Base-by-base conservation (phyloP, 164 flowering plant genomes). In the Nymphaea colorata region DNA sequence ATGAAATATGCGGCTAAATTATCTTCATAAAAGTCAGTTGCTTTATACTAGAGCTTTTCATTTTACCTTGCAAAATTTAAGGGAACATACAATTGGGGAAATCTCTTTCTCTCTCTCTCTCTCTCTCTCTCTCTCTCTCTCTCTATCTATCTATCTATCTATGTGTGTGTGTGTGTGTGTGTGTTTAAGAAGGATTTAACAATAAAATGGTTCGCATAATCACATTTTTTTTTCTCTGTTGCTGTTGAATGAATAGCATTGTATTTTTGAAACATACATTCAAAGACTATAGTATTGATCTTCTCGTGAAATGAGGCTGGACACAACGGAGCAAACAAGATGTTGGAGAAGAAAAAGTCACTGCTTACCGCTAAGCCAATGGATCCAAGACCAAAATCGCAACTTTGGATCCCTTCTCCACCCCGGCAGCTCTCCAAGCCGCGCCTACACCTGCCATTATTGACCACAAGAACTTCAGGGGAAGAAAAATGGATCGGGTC, bases 311-410 rank as follows among this genome's bases (percentile, higher is more conserved):
- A 47, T 47, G 55, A 47, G 6, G 11, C 55, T 6, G 12, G 55
- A 3, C 55, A 47, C 11, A 12, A 47, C 7, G 55, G 55, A 47
- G 11, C 55, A 47, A 47, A 47, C 55, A 6, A 47, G 11, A 47
- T 6, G 12, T 2, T 47, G 7, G 55, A 45, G 53, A 45, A 47
- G 11, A 12, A 47, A 47, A 7, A 6, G 7, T 47, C 6, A 10
- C 2, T 5, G 15, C 63, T 71, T 77, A 88, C 94, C 73, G 91
- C 91, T 41, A 88, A 79, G 45, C 94, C 94, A 14, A 86, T 77
- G 5, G 86, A 73, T 43, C 94, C 91, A 0, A 88, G 82, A 0
- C 94, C 94, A 88, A 85, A 6, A 88, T 79, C 5, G 80, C 91
- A 1, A 86, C 90, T 0, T 83, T 80, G 64, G 88, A 83, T 2